Conservation (phyloP, 495 filamentous ascomycete genomes). For the Xylaria intraflava region DNA sequence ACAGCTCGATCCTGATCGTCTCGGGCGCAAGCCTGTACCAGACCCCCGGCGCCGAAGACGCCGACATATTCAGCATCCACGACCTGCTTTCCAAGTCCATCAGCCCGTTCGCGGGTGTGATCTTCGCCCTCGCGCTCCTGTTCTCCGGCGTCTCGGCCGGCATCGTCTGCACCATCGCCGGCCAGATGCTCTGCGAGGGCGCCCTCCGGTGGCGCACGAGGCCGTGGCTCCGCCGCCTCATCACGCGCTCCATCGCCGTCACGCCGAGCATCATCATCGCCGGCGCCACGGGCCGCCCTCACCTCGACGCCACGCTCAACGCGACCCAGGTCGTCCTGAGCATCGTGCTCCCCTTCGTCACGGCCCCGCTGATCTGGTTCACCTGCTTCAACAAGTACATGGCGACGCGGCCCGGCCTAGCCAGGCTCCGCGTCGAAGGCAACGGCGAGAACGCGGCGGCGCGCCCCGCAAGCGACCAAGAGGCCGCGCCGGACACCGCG, state of each 20-base stretch:
- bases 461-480: conserved; percentile 7
- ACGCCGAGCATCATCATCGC: conserved; percentile 78
- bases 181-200: conserved; percentile 77
- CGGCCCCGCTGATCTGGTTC: conserved; percentile 80
- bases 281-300: conserved; percentile 64
- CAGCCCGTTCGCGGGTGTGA: conserved; percentile 61
- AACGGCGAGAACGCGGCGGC: conserved; percentile 8
- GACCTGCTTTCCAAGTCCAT: conserved; percentile 62
- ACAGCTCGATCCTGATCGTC: conserved; percentile 83
- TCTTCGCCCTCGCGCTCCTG: conserved; percentile 72
- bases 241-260: conserved; percentile 71
- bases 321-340: conserved; percentile 75
- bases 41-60: conserved; percentile 48
- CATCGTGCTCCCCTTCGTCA: conserved; percentile 74
- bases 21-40: conserved; percentile 72
- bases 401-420: conserved; percentile 49
- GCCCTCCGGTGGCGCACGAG: conserved; percentile 62
- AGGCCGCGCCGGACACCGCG: conserved; percentile 7
- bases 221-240: conserved; percentile 65
- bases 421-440: conserved; percentile 29
- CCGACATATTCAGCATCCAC: conserved; percentile 80
- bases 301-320: conserved; percentile 66
- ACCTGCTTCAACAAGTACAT: conserved; percentile 78
- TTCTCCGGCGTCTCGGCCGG: conserved; percentile 72
- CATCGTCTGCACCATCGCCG: conserved; percentile 77